A percentile compares a stretch with the other conserved stretches of the same genome.
Conservation (phyloP, 2,329 filamentous ascomycete genomes). For the Claviceps spartinae region DNA sequence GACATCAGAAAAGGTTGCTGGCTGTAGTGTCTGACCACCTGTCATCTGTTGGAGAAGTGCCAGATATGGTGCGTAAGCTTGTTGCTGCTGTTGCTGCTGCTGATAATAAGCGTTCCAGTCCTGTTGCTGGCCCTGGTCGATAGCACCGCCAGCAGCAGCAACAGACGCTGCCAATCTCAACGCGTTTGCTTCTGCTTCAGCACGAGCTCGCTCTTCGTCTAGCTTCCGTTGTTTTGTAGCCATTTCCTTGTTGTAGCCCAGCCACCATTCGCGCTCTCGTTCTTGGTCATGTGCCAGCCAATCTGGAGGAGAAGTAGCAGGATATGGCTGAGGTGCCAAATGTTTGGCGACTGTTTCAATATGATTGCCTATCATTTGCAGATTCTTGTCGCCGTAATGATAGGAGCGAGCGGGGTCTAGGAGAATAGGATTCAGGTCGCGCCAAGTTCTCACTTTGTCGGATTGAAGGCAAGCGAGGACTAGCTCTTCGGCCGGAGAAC, state of each 20-base stretch:
- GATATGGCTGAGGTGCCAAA: conserved; percentile 33
- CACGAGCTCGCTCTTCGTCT: conserved; percentile 23
- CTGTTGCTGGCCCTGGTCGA: conserved; percentile 9
- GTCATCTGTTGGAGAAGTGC: conserved; percentile 27
- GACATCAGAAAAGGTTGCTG: conserved; percentile 5
- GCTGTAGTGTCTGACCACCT: conserved; percentile 18
- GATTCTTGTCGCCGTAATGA: conserved; percentile 28
- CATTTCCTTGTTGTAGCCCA: conserved; percentile 30
- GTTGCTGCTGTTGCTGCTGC: conserved; percentile 15
- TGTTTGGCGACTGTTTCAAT: conserved; percentile 29
- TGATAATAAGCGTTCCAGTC: conserved; percentile 18
- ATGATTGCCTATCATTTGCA: conserved; percentile 28
- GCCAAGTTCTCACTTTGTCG: conserved; percentile 29
- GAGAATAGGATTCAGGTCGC: conserved; percentile 26
- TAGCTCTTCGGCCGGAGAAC: conserved; percentile 25
- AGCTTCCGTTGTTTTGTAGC: conserved; percentile 25
- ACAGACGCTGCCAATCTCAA: conserved; percentile 12
- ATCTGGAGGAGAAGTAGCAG: conserved; percentile 36
- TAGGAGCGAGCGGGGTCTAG: conserved; percentile 17
- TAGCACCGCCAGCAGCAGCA: conserved; percentile 1
- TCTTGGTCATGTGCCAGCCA: conserved; percentile 35
- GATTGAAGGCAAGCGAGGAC: conserved; percentile 31
- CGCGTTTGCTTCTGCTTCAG: conserved; percentile 19
- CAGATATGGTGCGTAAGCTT: conserved; percentile 28
- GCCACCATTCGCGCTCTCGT: conserved; percentile 38